phyloP scores from a whole-genome alignment of 805 yeast species.

The Ogataea dorogensis region DNA sequence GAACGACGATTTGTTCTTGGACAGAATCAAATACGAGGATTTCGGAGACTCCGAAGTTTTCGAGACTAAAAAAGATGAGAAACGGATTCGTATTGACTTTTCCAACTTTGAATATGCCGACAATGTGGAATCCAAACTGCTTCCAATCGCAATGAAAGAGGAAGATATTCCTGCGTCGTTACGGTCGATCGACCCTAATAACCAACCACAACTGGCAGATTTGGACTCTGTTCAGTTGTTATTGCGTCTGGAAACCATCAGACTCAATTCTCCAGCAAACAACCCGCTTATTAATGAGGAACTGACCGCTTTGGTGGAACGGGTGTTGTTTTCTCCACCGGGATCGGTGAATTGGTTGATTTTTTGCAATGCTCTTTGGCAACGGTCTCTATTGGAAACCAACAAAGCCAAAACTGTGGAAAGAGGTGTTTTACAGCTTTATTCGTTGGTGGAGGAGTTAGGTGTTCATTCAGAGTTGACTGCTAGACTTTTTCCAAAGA shows the following conservation, averaged over 20 bases:
- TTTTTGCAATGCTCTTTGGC: slow-evolving; percentile 84
- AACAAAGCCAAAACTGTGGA: slow-evolving; percentile 82
- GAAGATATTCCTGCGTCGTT: slow-evolving; percentile 61
- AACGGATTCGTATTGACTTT: slow-evolving; percentile 42
- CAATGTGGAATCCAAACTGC: slow-evolving; percentile 37
- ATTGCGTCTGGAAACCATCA: slow-evolving; percentile 59
- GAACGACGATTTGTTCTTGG: slow-evolving; percentile 75
- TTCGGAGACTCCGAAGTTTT: slow-evolving; percentile 46
- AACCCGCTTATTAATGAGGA: slow-evolving; percentile 78
- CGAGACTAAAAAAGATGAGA: slow-evolving; percentile 36
- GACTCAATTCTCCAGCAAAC: slow-evolving; percentile 69
- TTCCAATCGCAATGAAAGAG: slow-evolving; percentile 62
- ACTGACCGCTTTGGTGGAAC: slow-evolving; percentile 67
- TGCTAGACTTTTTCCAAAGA: slow-evolving; percentile 48
- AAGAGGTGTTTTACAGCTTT: slow-evolving; percentile 91
- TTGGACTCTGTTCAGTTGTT: slow-evolving; percentile 74
- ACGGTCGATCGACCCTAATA: slow-evolving; percentile 67
- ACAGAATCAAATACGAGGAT: slow-evolving; percentile 68
- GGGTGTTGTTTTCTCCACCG: slow-evolving; percentile 59
- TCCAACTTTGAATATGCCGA: slow-evolving; percentile 17
- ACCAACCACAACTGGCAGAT: slow-evolving; percentile 70
- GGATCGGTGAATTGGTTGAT: slow-evolving; percentile 67
- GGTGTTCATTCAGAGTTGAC: slow-evolving; percentile 61
- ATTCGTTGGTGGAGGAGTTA: slow-evolving; percentile 83
- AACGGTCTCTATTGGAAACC: slow-evolving; percentile 81